A percentile compares a stretch with the other conserved stretches of the same genome.
Conservation (phyloP, 129 eudicot species). For the Lonicera japonica region DNA sequence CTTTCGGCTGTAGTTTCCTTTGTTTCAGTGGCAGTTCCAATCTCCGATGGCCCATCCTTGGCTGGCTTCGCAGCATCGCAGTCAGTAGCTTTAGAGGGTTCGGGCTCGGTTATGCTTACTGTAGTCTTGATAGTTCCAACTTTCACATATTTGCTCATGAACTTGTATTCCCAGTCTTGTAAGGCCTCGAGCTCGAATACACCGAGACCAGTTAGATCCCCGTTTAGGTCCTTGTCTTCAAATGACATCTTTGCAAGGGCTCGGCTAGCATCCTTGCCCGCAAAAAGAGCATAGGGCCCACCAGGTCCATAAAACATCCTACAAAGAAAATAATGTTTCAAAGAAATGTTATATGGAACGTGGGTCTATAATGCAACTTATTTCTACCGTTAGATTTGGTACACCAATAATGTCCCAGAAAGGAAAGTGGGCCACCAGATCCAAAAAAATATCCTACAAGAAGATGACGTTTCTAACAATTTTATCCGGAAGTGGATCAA, state of each 20-base stretch:
- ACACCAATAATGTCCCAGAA: too few relatives aligned
- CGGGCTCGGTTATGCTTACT: slow-evolving; percentile 20
- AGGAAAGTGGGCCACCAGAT: too few relatives aligned
- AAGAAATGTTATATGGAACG: too few relatives aligned
- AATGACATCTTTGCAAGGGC: slow-evolving; percentile 98
- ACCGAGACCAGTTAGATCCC: slow-evolving; percentile 79
- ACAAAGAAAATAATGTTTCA: too few relatives aligned
- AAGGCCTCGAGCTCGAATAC: slow-evolving; percentile 82
- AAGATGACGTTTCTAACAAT: too few relatives aligned
- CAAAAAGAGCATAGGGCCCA: slow-evolving; percentile 82
- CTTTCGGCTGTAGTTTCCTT: slow-evolving; percentile 27
- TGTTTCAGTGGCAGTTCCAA: slow-evolving; percentile 33
- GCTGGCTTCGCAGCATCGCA: slow-evolving; percentile 19
- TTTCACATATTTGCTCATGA: slow-evolving; percentile 90
- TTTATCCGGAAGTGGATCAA: too few relatives aligned
- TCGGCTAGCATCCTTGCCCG: slow-evolving; percentile 93
- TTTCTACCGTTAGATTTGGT: too few relatives aligned
- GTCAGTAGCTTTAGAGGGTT: slow-evolving; percentile 29
- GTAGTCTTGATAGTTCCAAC: slow-evolving; percentile 74
- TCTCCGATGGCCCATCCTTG: too few relatives aligned
- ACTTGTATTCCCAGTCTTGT: slow-evolving; percentile 96
- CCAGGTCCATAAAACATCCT: slow-evolving; percentile 97
- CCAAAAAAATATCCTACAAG: too few relatives aligned
- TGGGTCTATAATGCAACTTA: too few relatives aligned
- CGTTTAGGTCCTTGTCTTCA: slow-evolving; percentile 62